Conservation (phyloP, 257 asterid genomes). For the Nicotiana knightiana region DNA sequence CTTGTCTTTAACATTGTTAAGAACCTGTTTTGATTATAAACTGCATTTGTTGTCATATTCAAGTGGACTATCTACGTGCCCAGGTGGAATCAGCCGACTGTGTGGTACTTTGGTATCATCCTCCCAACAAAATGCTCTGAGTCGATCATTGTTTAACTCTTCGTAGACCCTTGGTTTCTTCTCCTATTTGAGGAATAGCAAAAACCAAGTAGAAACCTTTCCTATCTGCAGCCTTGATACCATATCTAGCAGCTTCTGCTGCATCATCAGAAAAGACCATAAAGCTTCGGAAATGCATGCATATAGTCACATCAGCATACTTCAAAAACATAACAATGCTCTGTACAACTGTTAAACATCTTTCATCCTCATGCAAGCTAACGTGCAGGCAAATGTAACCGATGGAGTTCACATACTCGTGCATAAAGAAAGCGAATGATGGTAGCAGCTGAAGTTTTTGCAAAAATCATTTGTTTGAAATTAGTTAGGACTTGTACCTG, state of each 20-base stretch:
- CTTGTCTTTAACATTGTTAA: not conserved
- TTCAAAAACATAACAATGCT: not conserved
- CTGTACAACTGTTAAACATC: not conserved
- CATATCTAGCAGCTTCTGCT: slow-evolving; percentile 80
- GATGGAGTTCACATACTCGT: not conserved
- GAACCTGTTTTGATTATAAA: slow-evolving; percentile 59
- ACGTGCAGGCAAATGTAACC: not conserved
- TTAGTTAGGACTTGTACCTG: not conserved
- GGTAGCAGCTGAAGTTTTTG: not conserved
- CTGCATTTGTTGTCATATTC: slow-evolving; percentile 73
- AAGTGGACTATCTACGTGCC: slow-evolving; percentile 46
- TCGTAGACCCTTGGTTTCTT: slow-evolving; percentile 44
- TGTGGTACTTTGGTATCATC: slow-evolving; percentile 67
- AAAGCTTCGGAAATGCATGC: slow-evolving; percentile 59
- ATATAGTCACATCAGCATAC: not conserved
- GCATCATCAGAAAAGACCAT: slow-evolving; percentile 73
- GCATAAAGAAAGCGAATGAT: not conserved
- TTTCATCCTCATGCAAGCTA: not conserved
- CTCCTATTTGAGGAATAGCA: slow-evolving; percentile 65
- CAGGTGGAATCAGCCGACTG: slow-evolving; percentile 47
- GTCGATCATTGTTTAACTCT: slow-evolving; percentile 47
- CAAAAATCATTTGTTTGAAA: not conserved
- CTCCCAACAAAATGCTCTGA: slow-evolving; percentile 65
- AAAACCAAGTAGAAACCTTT: slow-evolving; percentile 53
- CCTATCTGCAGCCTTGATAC: slow-evolving; percentile 70